A percentile compares a stretch with the other conserved stretches of the same genome.
These are phyloP conservation scores for Kluyveromyces starmeri DNA, from an alignment of 805 yeast species.

Conservation along the genomic window DNA sequence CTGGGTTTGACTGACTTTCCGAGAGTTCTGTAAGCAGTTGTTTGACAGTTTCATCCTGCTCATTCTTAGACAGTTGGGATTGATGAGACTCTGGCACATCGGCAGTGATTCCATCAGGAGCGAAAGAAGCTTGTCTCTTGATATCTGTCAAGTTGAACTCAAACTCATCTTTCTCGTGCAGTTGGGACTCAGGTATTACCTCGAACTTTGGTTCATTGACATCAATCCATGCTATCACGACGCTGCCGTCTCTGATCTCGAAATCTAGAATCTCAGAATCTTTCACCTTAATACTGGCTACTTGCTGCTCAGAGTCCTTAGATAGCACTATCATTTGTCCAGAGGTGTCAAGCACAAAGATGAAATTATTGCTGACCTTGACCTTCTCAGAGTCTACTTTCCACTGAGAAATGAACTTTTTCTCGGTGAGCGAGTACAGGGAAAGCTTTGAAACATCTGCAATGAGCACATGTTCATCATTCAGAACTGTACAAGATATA, in stretches of 20 bases:
- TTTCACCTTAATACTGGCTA: slow-evolving; percentile 25
- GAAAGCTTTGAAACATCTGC: slow-evolving; percentile 14
- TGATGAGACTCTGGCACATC: slow-evolving; percentile 6
- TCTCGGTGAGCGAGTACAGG: slow-evolving; percentile 14
- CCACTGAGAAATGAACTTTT: slow-evolving; percentile 17
- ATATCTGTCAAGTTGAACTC: slow-evolving; percentile 24
- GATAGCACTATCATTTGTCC: slow-evolving; percentile 22
- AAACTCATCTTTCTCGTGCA: slow-evolving; percentile 17
- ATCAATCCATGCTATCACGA: slow-evolving; percentile 31
- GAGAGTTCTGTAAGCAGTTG: slow-evolving; percentile 24
- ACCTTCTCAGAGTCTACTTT: slow-evolving; percentile 15
- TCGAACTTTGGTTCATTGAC: slow-evolving; percentile 34
- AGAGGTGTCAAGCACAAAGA: slow-evolving; percentile 16
- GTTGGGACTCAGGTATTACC: slow-evolving; percentile 16
- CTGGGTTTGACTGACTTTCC: slow-evolving; percentile 14
- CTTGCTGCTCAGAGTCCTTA: slow-evolving; percentile 27
- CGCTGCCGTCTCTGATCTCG: slow-evolving; percentile 9
- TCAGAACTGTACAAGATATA: slow-evolving; percentile 11
- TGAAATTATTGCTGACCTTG: slow-evolving; percentile 12
- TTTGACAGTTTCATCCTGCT: slow-evolving; percentile 21
- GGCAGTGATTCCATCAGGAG: slow-evolving; percentile 20
- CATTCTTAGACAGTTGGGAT: slow-evolving; percentile 18
- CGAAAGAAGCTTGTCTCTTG: slow-evolving; percentile 14
- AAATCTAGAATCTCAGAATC: slow-evolving; percentile 23
- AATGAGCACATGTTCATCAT: slow-evolving; percentile 18